Percentiles rank a stretch among this genome's conserved stretches.
Conservation (phyloP, 2,329 filamentous ascomycete genomes). For the Exophiala alcalophila region DNA sequence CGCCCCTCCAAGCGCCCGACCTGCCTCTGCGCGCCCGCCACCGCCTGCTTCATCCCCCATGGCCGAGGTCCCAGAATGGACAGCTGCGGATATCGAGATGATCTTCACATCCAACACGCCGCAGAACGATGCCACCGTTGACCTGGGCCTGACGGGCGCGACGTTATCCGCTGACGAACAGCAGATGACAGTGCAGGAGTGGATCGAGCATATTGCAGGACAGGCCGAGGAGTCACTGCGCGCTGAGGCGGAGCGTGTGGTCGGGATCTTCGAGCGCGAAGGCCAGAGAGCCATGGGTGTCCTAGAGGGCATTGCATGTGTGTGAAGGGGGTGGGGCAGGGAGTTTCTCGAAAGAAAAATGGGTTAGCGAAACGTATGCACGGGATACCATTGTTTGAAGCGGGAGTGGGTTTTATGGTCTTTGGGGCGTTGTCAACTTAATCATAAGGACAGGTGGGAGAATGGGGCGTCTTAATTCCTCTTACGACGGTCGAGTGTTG, state of each 20-base stretch:
- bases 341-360: too few relatives aligned
- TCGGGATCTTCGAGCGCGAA: slow-evolving; percentile 78
- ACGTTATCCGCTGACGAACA: slow-evolving; percentile 73
- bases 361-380: too few relatives aligned
- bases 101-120: slow-evolving; percentile 55
- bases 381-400: too few relatives aligned
- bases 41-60: slow-evolving; percentile 17
- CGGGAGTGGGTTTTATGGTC: too few relatives aligned
- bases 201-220: slow-evolving; percentile 78
- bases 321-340: too few relatives aligned
- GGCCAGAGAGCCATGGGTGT: slow-evolving; percentile 73
- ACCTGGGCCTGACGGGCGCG: slow-evolving; percentile 41
- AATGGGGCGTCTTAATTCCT: too few relatives aligned
- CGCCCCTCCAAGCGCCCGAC: slow-evolving; percentile 49
- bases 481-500: too few relatives aligned
- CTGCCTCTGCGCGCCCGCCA: slow-evolving; percentile 46
- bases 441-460: too few relatives aligned
- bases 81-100: slow-evolving; percentile 69
- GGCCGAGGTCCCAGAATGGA: slow-evolving; percentile 59
- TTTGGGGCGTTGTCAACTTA: too few relatives aligned
- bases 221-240: slow-evolving; percentile 76
- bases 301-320: slow-evolving; percentile 67
- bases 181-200: slow-evolving; percentile 89
- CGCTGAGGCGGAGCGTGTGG: slow-evolving; percentile 76
- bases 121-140: slow-evolving; percentile 43